Evolutionary conservation across 2,329 filamentous ascomycete genomes (phyloP), one percentile per base, ranked within the genome.

Genomic region (Curvularia sp.): DNA sequence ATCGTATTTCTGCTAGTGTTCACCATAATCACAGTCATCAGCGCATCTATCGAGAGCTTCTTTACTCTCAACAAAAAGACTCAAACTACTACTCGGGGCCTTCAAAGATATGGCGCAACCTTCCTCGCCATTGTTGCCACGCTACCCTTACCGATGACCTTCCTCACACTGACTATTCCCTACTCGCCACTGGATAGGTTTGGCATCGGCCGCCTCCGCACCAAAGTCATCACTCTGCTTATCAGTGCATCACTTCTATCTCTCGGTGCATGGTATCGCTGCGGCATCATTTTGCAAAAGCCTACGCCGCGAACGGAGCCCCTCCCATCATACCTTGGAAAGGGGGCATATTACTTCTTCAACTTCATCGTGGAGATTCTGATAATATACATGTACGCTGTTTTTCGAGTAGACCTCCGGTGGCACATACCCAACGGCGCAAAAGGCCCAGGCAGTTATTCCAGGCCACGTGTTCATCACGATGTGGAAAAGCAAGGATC

Each of bases 261-360:
- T 7, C 78, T 92, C 10, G 90, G 90, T 28, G 90, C 91, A 2
- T 79, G 81, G 15, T 93, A 92, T 78, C 85, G 91, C 35, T 81
- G 85, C 30, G 89, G 83, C 15, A 85, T 84, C 0, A 78, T 72
- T 28, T 92, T 83, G 75, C 80, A 81, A 55, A 71, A 80, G 0
- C 78, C 79, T 1, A 70, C 77, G 0, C 71, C 77, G 5, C 24
- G 83, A 82, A 28, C 85, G 81, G 3, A 67, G 70, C 55, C 79
- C 44, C 87, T 90, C 1, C 88, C 88, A 5, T 90, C 88, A 84
- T 94, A 88, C 73, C 85, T 92, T 68, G 80, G 80, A 69, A 90
- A 89, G 73, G 85, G 87, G 1, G 86, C 85, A 68, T 96, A 92
- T 80, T 96, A 95, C 79, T 78, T 87, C 71, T 91, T 95, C 80